Conservation (phyloP, 2,329 filamentous ascomycete species). For the Ophiostoma montium region DNA sequence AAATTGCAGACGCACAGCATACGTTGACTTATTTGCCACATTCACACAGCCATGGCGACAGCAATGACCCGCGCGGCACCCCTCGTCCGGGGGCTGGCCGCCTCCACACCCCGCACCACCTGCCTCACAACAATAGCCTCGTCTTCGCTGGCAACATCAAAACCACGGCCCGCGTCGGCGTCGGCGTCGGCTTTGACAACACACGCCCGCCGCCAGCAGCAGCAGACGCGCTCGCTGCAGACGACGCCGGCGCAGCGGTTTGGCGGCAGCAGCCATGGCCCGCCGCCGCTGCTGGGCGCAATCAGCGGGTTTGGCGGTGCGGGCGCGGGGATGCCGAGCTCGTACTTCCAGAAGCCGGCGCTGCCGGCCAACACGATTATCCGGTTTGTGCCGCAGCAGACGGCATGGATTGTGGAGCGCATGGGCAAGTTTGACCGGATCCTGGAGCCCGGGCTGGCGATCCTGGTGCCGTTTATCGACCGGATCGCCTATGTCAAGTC, state of each 20-base stretch:
- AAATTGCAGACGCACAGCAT: not conserved
- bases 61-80: constrained; percentile 14
- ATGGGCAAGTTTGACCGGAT: constrained; percentile 98
- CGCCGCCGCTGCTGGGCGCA: constrained; percentile 17
- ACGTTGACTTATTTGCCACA: too few relatives aligned
- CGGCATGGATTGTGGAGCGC: constrained; percentile 97
- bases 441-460: constrained; percentile 76
- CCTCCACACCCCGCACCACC: not conserved
- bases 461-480: constrained; percentile 82
- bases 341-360: constrained; percentile 64
- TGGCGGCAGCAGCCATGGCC: constrained; percentile 1
- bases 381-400: constrained; percentile 98
- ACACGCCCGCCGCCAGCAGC: constrained; percentile 7
- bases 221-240: constrained; percentile 15
- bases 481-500: constrained; percentile 97
- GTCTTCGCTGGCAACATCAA: too few relatives aligned
- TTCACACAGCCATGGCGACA: constrained; percentile 15
- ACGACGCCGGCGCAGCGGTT: constrained; percentile 13
- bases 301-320: constrained; percentile 15
- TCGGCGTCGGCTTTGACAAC: not conserved
- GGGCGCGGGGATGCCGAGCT: constrained; percentile 33
- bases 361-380: constrained; percentile 89
- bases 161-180: not conserved
- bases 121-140: constrained; percentile 4
- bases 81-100: constrained; percentile 7